Base-by-base conservation (phyloP, 306 rosid genomes). In the Cucurbita moschata region DNA sequence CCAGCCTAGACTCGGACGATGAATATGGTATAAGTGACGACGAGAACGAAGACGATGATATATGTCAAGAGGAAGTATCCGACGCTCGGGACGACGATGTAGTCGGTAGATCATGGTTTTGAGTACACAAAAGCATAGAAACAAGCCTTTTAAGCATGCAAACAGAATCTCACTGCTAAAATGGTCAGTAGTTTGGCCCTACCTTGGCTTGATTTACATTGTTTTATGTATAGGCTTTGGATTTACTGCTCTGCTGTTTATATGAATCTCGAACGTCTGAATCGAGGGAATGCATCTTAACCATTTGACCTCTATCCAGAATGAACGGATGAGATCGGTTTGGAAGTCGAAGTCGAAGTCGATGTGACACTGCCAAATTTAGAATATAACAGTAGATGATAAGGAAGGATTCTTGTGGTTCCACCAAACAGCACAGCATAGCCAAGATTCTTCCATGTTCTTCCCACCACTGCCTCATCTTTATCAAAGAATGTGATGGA, bases 1-100 rank as follows among this genome's bases (percentile, higher is more conserved):
- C 75, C 21, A 78, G 71, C 54, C 21, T 59, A 43, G 87, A 78
- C 51, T 72, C 78, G 58, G 88, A 83, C 8, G 83, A 80, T 18
- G 86, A 79, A 58, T 52, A 67, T 38, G 77, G 78, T 0, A 23
- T 30, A 23, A 47, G 35, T 38, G 61, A 62, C 3, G 77, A 82
- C 12, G 78, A 74, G 43, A 44, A 80, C 1, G 73, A 75, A 1
- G 26, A 80, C 1, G 73, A 75, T 12, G 86, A 73, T 67, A 72
- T 74, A 40, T 54, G 76, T 67, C 75, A 79, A 61, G 79, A 67
- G 54, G 56, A 44, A 49, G 76, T 55, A 77, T 57, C 70, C 16
- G 68, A 42, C 5, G 16, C 46, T 30, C 72, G 70, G 75, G n/a
- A 38, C 9, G 74, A 66, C 11, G 75, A 81, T 52, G 61, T 19